Conservation (phyloP, 371 early-diverging fungal genomes). For the Mortierella sp. region DNA sequence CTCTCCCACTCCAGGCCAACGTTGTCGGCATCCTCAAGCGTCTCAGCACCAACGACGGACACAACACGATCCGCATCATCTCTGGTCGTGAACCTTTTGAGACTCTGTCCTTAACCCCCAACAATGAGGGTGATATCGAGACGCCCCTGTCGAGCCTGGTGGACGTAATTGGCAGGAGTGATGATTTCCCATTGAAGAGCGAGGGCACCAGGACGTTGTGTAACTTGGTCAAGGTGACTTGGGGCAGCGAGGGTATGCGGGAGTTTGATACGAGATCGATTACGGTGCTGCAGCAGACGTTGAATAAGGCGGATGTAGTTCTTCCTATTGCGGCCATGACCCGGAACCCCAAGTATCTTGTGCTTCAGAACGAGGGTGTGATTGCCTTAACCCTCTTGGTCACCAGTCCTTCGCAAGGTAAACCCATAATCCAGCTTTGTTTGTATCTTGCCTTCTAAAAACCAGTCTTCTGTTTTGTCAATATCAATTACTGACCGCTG, state of each 20-base stretch:
- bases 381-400: conserved; percentile 69
- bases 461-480: too few relatives aligned
- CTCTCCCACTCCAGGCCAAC: conserved; percentile 71
- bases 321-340: conserved; percentile 66
- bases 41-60: conserved; percentile 59
- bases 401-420: conserved; percentile 55
- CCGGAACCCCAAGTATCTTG: conserved; percentile 65
- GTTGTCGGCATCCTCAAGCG: conserved; percentile 74
- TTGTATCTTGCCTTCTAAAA: not conserved
- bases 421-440: not conserved
- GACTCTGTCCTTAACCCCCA: conserved; percentile 42
- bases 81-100: conserved; percentile 48
- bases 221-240: conserved; percentile 66
- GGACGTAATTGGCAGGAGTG: conserved; percentile 64
- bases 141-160: conserved; percentile 61
- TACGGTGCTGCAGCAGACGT: conserved; percentile 53
- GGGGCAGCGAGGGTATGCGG: conserved; percentile 45
- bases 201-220: conserved; percentile 75
- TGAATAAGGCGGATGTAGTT: conserved; percentile 59
- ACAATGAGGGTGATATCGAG: conserved; percentile 28
- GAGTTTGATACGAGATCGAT: conserved; percentile 50
- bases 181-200: conserved; percentile 71
- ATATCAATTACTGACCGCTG: not conserved
- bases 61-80: conserved; percentile 59
- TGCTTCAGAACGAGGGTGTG: conserved; percentile 76